Percentiles rank a stretch among this genome's conserved stretches.
Evolutionary conservation across 129 eudicot genomes (phyloP).

Genomic region (Escallonia herrerae): DNA sequence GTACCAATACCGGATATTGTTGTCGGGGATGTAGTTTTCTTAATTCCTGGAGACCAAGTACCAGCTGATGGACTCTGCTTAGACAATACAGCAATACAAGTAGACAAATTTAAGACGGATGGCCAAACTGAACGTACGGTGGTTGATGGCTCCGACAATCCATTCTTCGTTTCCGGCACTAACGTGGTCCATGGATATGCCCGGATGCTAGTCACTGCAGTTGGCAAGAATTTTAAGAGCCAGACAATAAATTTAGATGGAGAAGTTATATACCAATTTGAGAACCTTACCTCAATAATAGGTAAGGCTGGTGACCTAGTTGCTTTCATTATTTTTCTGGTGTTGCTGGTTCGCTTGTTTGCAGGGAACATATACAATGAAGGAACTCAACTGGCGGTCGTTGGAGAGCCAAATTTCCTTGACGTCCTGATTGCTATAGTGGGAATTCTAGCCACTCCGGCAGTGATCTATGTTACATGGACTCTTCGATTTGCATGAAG

Average conservation of each 20-base stretch:
- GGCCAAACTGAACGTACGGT: conserved; percentile 34
- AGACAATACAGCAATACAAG: conserved; percentile 26
- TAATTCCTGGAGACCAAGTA: conserved; percentile 45
- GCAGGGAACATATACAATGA: conserved; percentile 27
- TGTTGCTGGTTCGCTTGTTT: conserved; percentile 30
- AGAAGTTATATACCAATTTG: conserved; percentile 14
- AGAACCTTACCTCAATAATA: conserved; percentile 29
- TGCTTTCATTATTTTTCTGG: conserved; percentile 32
- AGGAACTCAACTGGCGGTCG: conserved; percentile 27
- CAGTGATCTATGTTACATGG: too few relatives aligned
- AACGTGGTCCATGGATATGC: conserved; percentile 47
- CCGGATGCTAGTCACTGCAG: conserved; percentile 39
- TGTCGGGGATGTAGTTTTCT: conserved; percentile 40
- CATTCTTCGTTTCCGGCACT: conserved; percentile 44
- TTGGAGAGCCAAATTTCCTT: conserved; percentile 22
- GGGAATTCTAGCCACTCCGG: conserved; percentile 37
- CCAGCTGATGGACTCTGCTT: conserved; percentile 55
- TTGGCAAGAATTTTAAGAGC: conserved; percentile 54
- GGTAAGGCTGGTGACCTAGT: conserved; percentile 34
- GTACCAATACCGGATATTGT: conserved; percentile 36
- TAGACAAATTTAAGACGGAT: conserved; percentile 42
- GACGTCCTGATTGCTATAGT: conserved; percentile 27
- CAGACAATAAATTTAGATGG: conserved; percentile 28
- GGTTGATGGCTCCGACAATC: conserved; percentile 18
- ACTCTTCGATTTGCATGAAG: too few relatives aligned